Evolutionary conservation across 2,329 filamentous ascomycete genomes (phyloP).

Genomic region (Colletotrichum destructivum): DNA sequence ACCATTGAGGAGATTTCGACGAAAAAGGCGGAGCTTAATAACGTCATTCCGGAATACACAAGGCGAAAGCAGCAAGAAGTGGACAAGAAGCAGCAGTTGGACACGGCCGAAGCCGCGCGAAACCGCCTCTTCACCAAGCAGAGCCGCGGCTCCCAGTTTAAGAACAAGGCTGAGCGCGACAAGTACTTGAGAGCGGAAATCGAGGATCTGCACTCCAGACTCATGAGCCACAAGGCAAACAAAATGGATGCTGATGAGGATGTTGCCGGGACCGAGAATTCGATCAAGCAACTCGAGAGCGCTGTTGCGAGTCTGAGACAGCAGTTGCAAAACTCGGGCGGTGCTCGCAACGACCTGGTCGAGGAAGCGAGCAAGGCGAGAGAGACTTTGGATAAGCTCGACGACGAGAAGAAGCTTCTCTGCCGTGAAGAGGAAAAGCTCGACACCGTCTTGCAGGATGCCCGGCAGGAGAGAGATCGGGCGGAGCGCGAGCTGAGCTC

Average conservation of each 20-base stretch:
- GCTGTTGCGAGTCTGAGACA: conserved; percentile 80
- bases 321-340: conserved; percentile 84
- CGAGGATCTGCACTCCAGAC: conserved; percentile 80
- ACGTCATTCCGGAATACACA: conserved; percentile 84
- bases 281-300: conserved; percentile 80
- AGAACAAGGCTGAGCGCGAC: conserved; percentile 90
- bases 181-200: conserved; percentile 86
- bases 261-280: conserved; percentile 77
- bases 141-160: conserved; percentile 88
- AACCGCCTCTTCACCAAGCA: conserved; percentile 93
- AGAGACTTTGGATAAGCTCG: conserved; percentile 82
- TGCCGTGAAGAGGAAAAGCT: conserved; percentile 92
- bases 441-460: conserved; percentile 81
- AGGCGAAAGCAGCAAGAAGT: conserved; percentile 81
- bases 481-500: conserved; percentile 85
- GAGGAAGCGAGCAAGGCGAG: conserved; percentile 84
- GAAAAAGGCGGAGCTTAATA: conserved; percentile 82
- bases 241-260: conserved; percentile 89
- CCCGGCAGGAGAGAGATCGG: conserved; percentile 81
- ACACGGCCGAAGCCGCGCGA: conserved; percentile 81
- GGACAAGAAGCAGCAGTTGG: conserved; percentile 78
- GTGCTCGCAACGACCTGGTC: conserved; percentile 79
- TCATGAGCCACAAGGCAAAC: conserved; percentile 87
- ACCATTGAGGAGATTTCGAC: conserved; percentile 82
- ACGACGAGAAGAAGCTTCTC: conserved; percentile 89